phyloP scores from a whole-genome alignment of 768 basidiomycete genomes.

The Suillus sp. region DNA sequence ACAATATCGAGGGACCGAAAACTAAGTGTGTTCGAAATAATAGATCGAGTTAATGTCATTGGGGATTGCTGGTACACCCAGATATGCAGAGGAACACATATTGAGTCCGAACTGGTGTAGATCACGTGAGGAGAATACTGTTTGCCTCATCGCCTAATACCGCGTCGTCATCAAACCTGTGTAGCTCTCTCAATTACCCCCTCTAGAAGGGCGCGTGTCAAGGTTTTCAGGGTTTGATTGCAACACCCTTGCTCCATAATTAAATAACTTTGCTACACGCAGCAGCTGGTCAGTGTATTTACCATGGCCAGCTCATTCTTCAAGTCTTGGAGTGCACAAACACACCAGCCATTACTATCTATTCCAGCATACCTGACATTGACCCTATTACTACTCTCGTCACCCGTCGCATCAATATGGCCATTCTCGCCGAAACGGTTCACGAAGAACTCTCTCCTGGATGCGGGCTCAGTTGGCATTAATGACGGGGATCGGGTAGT shows the following conservation, averaged over 20 bases:
- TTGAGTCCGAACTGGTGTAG: no score
- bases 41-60: no score
- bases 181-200: background rate
- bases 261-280: background rate
- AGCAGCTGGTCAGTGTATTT: background rate
- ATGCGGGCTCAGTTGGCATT: slow-evolving; percentile 80
- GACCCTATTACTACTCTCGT: slow-evolving; percentile 18
- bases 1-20: background rate
- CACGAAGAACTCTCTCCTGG: slow-evolving; percentile 75
- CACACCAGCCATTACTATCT: slow-evolving; percentile 4
- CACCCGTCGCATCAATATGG: slow-evolving; percentile 54
- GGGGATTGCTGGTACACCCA: no score
- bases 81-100: no score
- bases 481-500: slow-evolving; percentile 71
- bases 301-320: slow-evolving; percentile 3
- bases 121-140: slow-evolving; percentile 5
- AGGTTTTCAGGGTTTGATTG: background rate
- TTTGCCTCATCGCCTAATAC: background rate
- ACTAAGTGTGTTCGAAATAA: background rate
- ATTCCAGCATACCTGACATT: slow-evolving; percentile 12
- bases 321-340: slow-evolving; percentile 7
- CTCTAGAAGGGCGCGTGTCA: background rate
- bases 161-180: background rate
- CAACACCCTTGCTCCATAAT: background rate
- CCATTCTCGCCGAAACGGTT: slow-evolving; percentile 89